These are phyloP conservation scores for Aspergillus transmontanensis DNA, from an alignment of 2,329 filamentous ascomycete species.

Conservation along the genomic window DNA sequence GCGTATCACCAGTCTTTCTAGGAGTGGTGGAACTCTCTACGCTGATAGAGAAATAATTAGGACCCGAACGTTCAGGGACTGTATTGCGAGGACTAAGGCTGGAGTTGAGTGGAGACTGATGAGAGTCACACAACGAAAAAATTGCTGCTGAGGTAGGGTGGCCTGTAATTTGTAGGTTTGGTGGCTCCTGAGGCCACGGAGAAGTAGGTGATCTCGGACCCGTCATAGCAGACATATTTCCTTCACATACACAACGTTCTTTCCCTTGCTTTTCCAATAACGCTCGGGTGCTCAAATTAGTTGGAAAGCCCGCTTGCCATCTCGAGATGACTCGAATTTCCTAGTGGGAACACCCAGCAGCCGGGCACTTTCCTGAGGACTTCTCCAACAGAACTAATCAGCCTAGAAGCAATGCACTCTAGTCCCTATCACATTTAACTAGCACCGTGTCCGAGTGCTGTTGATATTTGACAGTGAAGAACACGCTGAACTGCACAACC, in stretches of 20 bases:
- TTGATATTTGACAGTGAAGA: background rate
- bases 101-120: constrained; percentile 24
- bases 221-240: constrained; percentile 33
- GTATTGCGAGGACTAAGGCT: constrained; percentile 20
- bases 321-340: constrained; percentile 6
- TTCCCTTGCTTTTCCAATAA: constrained; percentile 4
- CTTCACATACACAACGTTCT: constrained; percentile 7
- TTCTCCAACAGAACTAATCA: background rate
- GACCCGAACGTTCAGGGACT: constrained; percentile 55
- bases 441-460: background rate
- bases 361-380: background rate
- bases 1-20: constrained; percentile 73
- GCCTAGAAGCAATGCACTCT: background rate
- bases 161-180: constrained; percentile 22
- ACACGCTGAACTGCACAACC: background rate
- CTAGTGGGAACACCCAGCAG: background rate
- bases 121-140: constrained; percentile 24
- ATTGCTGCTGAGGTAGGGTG: constrained; percentile 21
- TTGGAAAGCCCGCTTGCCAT: constrained; percentile 21
- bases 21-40: constrained; percentile 63
- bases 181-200: constrained; percentile 33
- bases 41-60: constrained; percentile 84
- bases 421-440: background rate
- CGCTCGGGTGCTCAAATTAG: constrained; percentile 11
- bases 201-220: constrained; percentile 37